Evolutionary conservation across 2,329 filamentous ascomycete species (phyloP), one percentile per base, ranked within the genome.

Genomic region (Fusarium sp.): DNA sequence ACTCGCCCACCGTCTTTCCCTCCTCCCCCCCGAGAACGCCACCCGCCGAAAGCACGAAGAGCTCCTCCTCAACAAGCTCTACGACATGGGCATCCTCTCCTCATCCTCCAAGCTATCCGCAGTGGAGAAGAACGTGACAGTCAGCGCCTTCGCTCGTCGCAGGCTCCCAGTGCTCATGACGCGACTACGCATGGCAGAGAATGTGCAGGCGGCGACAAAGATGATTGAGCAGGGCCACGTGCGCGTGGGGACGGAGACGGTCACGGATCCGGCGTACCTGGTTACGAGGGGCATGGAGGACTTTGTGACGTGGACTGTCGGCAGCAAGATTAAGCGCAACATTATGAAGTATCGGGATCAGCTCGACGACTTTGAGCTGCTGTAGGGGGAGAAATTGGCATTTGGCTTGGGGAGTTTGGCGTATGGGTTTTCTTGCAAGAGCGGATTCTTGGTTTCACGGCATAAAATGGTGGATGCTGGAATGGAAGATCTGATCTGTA

Each of bases 151-250:
- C 82, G 96, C 95, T 73, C 87, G 97, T 70, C 86, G 97, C 67
- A 86, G 97, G 54, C 85, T 99, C 74, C 94, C 94, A 0, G 94
- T 99, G 16, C 90, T 99, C 54, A 97, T 98, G 95, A 96, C 94
- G 13, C 88, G 95, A 69, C 86, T 97, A 79, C 89, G 93, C 75
- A 98, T 99, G 97, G 94, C 95, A 41, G 94, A 98, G 87, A 96
- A 92, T 63, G 92, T 98, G 43, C 92, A 94, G 81, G 93, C 94
- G 37, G 94, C 93, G 43, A 94, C 91, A 9, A 95, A 94, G 78
- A 93, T 98, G 83, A 93, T 98, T 68, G 96, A 98, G 86, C 95
- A 98, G 81, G 96, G 96, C 8, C 95, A 98, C 82, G 95, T 98
- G 5, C 88, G 96, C 57, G 95, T 98, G 1, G 96, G 96, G 14